Evolutionary conservation across 208 protist species (phyloP), one percentile per base, ranked within the genome.

Genomic region (Zelonia costaricensis): DNA sequence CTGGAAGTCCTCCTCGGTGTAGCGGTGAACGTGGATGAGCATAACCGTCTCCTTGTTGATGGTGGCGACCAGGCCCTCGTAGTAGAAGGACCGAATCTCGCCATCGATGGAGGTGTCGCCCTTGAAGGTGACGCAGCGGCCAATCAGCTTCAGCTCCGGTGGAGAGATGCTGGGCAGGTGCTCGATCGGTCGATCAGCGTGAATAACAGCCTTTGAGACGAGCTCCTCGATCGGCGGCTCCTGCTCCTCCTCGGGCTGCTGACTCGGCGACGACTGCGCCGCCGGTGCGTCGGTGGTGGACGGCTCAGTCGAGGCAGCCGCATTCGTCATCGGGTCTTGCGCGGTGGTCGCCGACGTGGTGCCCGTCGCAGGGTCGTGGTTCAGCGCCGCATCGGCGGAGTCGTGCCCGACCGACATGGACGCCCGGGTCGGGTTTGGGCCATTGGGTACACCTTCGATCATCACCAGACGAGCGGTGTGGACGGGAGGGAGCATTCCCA

Each of bases 91-190:
- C 39, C 56, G 31, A 1, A 40, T 64, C 42, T 90, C 73, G 23
- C 73, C 80, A n/a, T 74, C 46, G 18, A 88, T 52, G 2, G 46
- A 67, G 10, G 83, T 85, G 38, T 92, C 88, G 1, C 75, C 82
- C 1, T 58, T 61, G 71, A 95, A 91, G 4, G 71, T 85, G 27
- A 95, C 83, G 46, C 76, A 84, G 22, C 85, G 82, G 0, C 88
- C 88, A 35, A 95, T 92, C 47, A 95, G 74, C 55, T 88, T 88
- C 43, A 95, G 62, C 69, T 95, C 85, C 2, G 80, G 82, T 35
- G 76, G 73, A 0, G 59, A 28, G 31, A 92, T 63, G 12, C 44
- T 3, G 15, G 88, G 88, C 30, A 95, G 35, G 42, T 90, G 69
- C 46, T 82, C 74, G 28, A 90, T 86, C 0, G 80, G 75, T 23